Conservation (phyloP, 2,329 filamentous ascomycete genomes). For the Venturiaceae sp. region DNA sequence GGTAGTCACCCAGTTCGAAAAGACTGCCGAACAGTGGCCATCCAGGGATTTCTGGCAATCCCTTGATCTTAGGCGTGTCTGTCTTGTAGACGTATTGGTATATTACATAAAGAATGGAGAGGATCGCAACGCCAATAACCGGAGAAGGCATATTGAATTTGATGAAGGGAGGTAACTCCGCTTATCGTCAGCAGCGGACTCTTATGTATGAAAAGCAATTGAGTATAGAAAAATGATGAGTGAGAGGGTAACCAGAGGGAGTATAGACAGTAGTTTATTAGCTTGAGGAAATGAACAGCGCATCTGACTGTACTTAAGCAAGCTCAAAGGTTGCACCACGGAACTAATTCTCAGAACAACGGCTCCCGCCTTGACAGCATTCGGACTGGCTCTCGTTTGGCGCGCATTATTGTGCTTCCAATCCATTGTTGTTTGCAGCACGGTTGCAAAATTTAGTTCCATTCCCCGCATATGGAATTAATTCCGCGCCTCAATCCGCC, state of each 20-base stretch:
- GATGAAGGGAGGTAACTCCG: not conserved
- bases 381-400: not conserved
- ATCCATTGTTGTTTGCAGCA: not conserved
- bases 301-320: not conserved
- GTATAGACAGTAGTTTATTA: not conserved
- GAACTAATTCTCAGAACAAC: not conserved
- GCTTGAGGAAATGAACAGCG: not conserved
- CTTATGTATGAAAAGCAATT: no score
- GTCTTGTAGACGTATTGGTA: conserved; percentile 18
- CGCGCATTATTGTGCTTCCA: not conserved
- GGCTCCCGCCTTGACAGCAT: not conserved
- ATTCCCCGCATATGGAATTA: not conserved
- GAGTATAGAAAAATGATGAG: not conserved
- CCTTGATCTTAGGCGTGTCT: conserved; percentile 40
- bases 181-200: not conserved
- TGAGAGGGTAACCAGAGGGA: not conserved
- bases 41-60: conserved; percentile 43
- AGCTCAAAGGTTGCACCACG: not conserved
- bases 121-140: conserved; percentile 1
- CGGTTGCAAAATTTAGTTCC: not conserved
- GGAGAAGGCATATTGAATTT: conserved; percentile 2
- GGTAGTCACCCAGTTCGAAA: conserved; percentile 41
- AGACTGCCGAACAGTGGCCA: conserved; percentile 43
- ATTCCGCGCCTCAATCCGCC: not conserved
- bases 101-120: not conserved